Percentiles rank a stretch among this genome's conserved stretches.
Conservation (phyloP, 768 basidiomycete species). For the Tricholoma saponaceum region DNA sequence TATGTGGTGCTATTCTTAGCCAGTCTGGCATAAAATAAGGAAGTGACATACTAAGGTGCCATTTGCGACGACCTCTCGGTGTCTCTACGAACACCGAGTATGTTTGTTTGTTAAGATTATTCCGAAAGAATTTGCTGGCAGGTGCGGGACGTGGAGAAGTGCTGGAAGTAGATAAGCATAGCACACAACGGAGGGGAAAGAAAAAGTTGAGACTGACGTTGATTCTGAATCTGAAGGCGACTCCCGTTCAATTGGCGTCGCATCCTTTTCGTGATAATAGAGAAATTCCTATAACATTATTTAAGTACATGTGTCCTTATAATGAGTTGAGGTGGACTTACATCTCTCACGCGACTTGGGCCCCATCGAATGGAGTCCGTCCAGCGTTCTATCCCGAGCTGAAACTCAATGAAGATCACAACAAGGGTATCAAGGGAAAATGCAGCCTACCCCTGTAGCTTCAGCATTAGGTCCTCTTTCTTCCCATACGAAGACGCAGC, state of each 20-base stretch:
- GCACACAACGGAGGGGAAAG: background rate
- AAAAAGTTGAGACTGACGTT: constrained; percentile 41
- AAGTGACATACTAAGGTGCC: constrained; percentile 67
- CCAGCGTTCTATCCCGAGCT: constrained; percentile 81
- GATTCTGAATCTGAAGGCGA: constrained; percentile 46
- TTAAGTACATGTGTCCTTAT: constrained; percentile 4
- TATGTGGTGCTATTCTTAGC: constrained; percentile 4
- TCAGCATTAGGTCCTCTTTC: constrained; percentile 69
- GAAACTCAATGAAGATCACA: constrained; percentile 12
- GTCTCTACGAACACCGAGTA: constrained; percentile 77
- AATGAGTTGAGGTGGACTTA: constrained; percentile 28
- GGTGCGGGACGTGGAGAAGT: constrained; percentile 17
- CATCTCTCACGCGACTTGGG: constrained; percentile 72
- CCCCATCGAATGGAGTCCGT: constrained; percentile 81
- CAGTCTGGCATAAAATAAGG: background rate
- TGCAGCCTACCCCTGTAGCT: constrained; percentile 52
- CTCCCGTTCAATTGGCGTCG: constrained; percentile 43
- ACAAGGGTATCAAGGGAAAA: constrained; percentile 3
- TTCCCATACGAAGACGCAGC: constrained; percentile 81
- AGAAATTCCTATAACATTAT: constrained; percentile 66
- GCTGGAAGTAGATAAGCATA: constrained; percentile 12
- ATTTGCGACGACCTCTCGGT: constrained; percentile 62
- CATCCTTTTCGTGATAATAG: constrained; percentile 67
- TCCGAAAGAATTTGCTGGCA: no score
- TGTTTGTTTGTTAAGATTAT: constrained; percentile 70